Evolutionary conservation across 2,329 filamentous ascomycete species (phyloP).

Genomic region (Metarhizium humberi): DNA sequence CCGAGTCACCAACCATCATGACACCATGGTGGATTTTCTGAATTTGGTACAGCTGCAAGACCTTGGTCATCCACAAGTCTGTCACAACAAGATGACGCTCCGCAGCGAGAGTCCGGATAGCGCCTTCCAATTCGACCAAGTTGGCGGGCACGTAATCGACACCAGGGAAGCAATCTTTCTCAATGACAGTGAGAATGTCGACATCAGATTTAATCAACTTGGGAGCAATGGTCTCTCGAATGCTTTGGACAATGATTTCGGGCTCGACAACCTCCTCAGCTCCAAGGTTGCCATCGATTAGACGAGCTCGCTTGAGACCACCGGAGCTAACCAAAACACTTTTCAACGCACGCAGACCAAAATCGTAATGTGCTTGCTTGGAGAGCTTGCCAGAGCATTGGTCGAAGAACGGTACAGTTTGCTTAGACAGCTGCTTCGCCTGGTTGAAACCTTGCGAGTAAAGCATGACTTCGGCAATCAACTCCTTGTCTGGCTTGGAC

Average conservation of each 20-base stretch:
- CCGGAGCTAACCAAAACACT: constrained; percentile 97
- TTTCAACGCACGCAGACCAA: constrained; percentile 93
- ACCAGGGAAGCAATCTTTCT: constrained; percentile 80
- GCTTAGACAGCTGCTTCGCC: constrained; percentile 85
- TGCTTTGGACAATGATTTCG: constrained; percentile 96
- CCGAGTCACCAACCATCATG: constrained; percentile 99
- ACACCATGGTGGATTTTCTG: constrained; percentile 97
- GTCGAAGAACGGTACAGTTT: constrained; percentile 98
- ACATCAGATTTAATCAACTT: constrained; percentile 93
- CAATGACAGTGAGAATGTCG: constrained; percentile 75
- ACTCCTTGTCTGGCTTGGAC: constrained; percentile 99
- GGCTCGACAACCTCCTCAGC: constrained; percentile 75
- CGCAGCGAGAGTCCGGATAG: constrained; percentile 72
- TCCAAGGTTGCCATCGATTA: constrained; percentile 49
- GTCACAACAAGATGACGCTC: constrained; percentile 84
- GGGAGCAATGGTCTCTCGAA: constrained; percentile 95
- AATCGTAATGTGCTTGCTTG: constrained; percentile 98
- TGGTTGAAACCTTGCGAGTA: constrained; percentile 99
- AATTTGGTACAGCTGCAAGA: constrained; percentile 94
- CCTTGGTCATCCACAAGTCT: constrained; percentile 95
- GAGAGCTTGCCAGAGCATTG: constrained; percentile 72
- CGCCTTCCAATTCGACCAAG: constrained; percentile 66
- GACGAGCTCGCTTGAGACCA: constrained; percentile 79
- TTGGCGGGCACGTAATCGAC: constrained; percentile 89
- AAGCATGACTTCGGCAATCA: constrained; percentile 99